Base-by-base conservation (phyloP, 2,329 filamentous ascomycete genomes). In the Bipolaris sorokiniana region DNA sequence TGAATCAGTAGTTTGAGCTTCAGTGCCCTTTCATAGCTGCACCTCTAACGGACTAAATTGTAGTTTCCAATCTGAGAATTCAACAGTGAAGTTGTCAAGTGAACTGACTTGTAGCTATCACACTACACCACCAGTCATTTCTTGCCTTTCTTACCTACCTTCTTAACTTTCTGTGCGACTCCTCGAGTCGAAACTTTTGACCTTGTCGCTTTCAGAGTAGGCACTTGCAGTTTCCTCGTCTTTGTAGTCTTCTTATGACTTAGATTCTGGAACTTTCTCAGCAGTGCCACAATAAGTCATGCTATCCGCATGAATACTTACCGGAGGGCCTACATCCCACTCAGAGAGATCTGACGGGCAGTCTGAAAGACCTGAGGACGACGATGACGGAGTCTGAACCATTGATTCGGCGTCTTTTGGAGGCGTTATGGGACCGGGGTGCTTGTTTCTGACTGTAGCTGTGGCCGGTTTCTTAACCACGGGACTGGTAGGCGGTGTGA, bases 321-420 rank as follows among this genome's bases (percentile, higher is more conserved):
- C 62, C 36, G 60, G 34, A 23, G 48, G 40, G 2, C 26, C 11
- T 7, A 62, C 31, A 3, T 64, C 46, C 59, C 53, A 58, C 4
- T 62, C 56, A 1, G 63, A 68, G 16, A 68, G 33, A 23, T 66
- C 60, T 11, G 65, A 66, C 2, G 65, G 65, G 18, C 51, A 65
- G 42, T 62, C 60, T 11, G 65, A 66, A 10, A 68, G 51, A 26
- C n/a, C 18, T n/a, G 50, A 55, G 6, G 58, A 54, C 22, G 40
- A 18, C 2, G 49, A 44, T n/a, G 41, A 34, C 7, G 41, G 46
- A 15, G 16, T 44, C 36, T 9, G 22, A 16, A 48, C 7, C 18
- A 44, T 53, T 4, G 34, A 15, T 16, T 18, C 10, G n/a, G 16
- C 18, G 10, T 7, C 33, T 26, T 54, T 46, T 2, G n/a, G 16